Evolutionary conservation across 2,329 filamentous ascomycete species (phyloP), one percentile per base, ranked within the genome.

Genomic region (Talaromyces marneffei): DNA sequence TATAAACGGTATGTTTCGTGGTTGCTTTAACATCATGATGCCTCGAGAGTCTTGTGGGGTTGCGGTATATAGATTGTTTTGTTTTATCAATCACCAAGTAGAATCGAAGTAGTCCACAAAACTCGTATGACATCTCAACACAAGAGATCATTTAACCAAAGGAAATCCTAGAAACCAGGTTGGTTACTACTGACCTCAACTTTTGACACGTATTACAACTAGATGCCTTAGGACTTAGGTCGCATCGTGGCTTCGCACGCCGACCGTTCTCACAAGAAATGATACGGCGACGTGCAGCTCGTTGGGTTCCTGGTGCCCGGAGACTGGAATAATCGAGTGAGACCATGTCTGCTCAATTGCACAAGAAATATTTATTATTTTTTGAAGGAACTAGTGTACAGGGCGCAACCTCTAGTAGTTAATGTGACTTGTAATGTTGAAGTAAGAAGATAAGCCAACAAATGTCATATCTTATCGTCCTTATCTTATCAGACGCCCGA

Each of bases 1-100:
- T 56, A 56, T 40, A 56, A 3, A 56, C 14, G 53, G 16, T 56
- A 56, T 42, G 10, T 56, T 42, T 56, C 53, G 37, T 56, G 53
- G 53, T 20, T 56, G 53, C 42, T 56, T 20, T 56, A 20, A 9
- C 14, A 29, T 25, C 8, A 10, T 29, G 16, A 31, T 16, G 10
- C 3, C 1, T 20, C 10, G 48, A 18, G 10, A 20, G 29, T 16
- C 18, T 20, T 33, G 5, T 42, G n/a, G 8, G 8, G 18, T 20
- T 27, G 48, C n/a, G n/a, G 29, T 52, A 20, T 18, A 48, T 33
- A 50, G 29, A 23, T 33, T 4, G n/a, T 52, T 7, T 52, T 35
- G 10, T 35, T 20, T 23, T 14, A 5, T 37, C 12, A 4, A n/a
- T 37, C 14, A 40, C 35, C 52, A 40, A 29, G 35, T 40, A 25